phyloP scores from a whole-genome alignment of 495 filamentous ascomycete species.

The Penicillium paxilli region DNA sequence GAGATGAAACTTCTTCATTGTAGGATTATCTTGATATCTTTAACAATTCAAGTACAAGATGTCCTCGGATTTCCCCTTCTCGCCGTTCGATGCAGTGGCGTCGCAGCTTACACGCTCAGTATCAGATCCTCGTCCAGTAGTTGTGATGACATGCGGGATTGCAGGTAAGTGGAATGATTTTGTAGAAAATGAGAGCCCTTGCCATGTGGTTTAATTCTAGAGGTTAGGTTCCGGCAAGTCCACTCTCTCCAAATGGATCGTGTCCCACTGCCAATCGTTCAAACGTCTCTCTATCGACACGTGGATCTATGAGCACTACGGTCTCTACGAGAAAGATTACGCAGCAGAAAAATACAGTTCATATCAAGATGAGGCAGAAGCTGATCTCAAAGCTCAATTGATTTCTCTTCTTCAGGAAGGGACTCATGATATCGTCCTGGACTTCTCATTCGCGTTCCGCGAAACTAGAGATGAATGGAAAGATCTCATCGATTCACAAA shows the following conservation, averaged over 20 bases:
- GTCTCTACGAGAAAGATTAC: constrained; percentile 36
- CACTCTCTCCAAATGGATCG: constrained; percentile 34
- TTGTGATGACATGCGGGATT: constrained; percentile 18
- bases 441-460: constrained; percentile 36
- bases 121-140: constrained; percentile 15
- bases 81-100: constrained; percentile 6
- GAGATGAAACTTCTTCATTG: background rate
- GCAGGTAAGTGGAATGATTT: constrained; percentile 16
- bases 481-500: constrained; percentile 22
- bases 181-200: no score
- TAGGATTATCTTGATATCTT: background rate
- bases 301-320: constrained; percentile 31
- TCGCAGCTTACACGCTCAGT: constrained; percentile 2
- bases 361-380: constrained; percentile 32
- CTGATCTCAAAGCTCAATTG: constrained; percentile 16
- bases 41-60: background rate
- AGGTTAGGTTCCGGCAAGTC: constrained; percentile 16
- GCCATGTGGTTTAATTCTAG: background rate
- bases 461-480: constrained; percentile 33
- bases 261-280: constrained; percentile 67
- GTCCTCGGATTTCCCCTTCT: background rate
- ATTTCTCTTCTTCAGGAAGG: constrained; percentile 20
- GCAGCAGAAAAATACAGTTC: constrained; percentile 26
- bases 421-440: constrained; percentile 25
- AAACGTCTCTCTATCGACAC: constrained; percentile 42